These are phyloP conservation scores for Suhomyces prunicola DNA, from an alignment of 805 yeast genomes.

Conservation along the genomic window DNA sequence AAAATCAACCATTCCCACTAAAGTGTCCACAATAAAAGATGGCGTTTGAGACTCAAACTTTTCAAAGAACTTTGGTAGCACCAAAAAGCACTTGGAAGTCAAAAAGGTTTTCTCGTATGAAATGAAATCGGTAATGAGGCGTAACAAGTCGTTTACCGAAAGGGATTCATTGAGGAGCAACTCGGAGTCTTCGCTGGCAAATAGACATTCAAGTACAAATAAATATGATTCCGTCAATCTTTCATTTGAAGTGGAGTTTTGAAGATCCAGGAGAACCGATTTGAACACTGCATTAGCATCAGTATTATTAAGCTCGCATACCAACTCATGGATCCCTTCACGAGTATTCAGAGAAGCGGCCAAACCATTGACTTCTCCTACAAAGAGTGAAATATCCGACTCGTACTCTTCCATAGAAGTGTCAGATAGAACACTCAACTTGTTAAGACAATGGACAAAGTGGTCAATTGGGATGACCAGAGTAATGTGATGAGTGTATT, in stretches of 20 bases:
- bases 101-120: slow-evolving; percentile 32
- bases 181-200: slow-evolving; percentile 38
- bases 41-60: slow-evolving; percentile 40
- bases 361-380: slow-evolving; percentile 72
- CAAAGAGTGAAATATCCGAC: slow-evolving; percentile 64
- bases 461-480: slow-evolving; percentile 18
- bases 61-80: slow-evolving; percentile 56
- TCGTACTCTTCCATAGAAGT: slow-evolving; percentile 47
- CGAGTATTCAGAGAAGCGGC: slow-evolving; percentile 51
- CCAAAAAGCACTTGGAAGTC: slow-evolving; percentile 46
- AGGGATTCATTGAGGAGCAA: slow-evolving; percentile 5
- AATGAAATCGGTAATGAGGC: slow-evolving; percentile 5
- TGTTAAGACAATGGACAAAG: slow-evolving; percentile 26
- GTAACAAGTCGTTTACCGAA: slow-evolving; percentile 9
- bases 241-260: slow-evolving; percentile 18
- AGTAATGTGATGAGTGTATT: slow-evolving; percentile 19
- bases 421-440: slow-evolving; percentile 40
- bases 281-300: slow-evolving; percentile 29
- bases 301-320: slow-evolving; percentile 45
- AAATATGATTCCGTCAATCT: slow-evolving; percentile 38
- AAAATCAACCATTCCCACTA: slow-evolving; percentile 24
- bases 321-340: slow-evolving; percentile 55
- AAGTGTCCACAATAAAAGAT: slow-evolving; percentile 30
- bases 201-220: slow-evolving; percentile 39
- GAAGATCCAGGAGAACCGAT: neutral